These are phyloP conservation scores for Magnusiomyces ingens DNA, from an alignment of 1,139 yeast species.

Conservation along the genomic window DNA sequence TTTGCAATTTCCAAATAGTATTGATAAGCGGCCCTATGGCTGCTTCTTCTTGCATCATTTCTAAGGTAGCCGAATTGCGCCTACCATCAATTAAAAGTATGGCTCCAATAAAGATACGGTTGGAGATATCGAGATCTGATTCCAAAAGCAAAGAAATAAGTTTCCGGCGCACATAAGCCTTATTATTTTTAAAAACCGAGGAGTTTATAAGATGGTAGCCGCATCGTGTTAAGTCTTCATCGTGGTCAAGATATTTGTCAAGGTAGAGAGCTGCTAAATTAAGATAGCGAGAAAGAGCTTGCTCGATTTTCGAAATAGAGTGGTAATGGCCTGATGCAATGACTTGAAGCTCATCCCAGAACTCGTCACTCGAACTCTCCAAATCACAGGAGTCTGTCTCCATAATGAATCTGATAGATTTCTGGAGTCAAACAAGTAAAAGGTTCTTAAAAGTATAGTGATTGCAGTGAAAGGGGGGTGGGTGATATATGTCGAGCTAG, in stretches of 20 bases:
- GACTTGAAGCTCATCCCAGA: conserved; percentile 22
- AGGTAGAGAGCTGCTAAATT: conserved; percentile 28
- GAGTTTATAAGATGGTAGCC: conserved; percentile 29
- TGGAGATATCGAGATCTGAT: too few species aligned
- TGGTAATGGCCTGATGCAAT: conserved; percentile 25
- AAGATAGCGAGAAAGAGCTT: conserved; percentile 26
- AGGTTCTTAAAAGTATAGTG: too few species aligned
- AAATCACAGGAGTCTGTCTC: too few species aligned
- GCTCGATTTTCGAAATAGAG: conserved; percentile 24
- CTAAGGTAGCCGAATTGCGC: conserved; percentile 38
- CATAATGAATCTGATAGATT: too few species aligned
- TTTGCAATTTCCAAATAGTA: conserved; percentile 32
- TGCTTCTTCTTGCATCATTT: conserved; percentile 43
- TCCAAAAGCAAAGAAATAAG: conserved; percentile 26
- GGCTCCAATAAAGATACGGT: conserved; percentile 33
- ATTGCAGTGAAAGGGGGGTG: background rate
- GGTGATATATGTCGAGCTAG: too few species aligned
- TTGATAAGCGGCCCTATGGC: conserved; percentile 43
- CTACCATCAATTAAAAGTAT: conserved; percentile 45
- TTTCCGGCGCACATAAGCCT: conserved; percentile 30
- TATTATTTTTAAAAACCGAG: conserved; percentile 24
- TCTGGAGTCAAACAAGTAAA: too few species aligned
- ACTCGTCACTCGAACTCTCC: background rate
- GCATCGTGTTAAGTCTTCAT: conserved; percentile 30
- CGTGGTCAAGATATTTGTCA: conserved; percentile 28